Percentiles rank a stretch among this genome's conserved stretches.
These are phyloP conservation scores for Haplosporangium gracile DNA, from an alignment of 192 early-diverging fungal species.

Conservation along the genomic window DNA sequence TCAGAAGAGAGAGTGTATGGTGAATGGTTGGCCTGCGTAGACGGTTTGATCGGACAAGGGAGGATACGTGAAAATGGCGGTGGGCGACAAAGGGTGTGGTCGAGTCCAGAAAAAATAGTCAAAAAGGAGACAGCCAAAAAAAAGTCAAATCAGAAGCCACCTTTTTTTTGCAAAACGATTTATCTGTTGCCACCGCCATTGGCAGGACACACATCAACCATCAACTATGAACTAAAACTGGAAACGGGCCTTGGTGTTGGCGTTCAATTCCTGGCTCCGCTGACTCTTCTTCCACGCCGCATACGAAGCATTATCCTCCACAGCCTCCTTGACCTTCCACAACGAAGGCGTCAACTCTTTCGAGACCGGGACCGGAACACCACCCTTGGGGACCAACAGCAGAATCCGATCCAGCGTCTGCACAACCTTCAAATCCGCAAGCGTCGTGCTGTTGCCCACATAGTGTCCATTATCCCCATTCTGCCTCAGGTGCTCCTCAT, in stretches of 20 bases:
- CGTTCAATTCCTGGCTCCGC: background rate
- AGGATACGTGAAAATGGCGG: too few relatives aligned
- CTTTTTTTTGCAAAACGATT: too few relatives aligned
- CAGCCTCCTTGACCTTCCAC: slow-evolving; percentile 27
- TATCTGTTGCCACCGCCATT: too few relatives aligned
- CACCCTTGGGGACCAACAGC: slow-evolving; percentile 21
- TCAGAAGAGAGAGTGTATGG: too few relatives aligned
- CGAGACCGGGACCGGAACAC: slow-evolving; percentile 11
- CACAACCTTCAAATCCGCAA: slow-evolving; percentile 54
- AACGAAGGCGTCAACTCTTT: slow-evolving; percentile 8
- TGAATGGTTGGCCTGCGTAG: too few relatives aligned
- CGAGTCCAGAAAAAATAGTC: too few relatives aligned
- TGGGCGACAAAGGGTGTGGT: too few relatives aligned
- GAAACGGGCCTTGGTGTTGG: slow-evolving; percentile 21
- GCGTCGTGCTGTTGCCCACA: slow-evolving; percentile 57
- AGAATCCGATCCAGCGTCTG: slow-evolving; percentile 15
- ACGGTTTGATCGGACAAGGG: too few relatives aligned
- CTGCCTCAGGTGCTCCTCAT: slow-evolving; percentile 55
- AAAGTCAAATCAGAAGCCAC: too few relatives aligned
- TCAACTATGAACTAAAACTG: background rate
- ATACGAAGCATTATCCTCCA: background rate
- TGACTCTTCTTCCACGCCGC: slow-evolving; percentile 16
- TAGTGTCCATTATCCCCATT: slow-evolving; percentile 70
- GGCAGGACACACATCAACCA: too few relatives aligned
- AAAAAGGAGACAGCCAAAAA: too few relatives aligned